Base-by-base conservation (phyloP, 768 basidiomycete genomes). In the Tulasnella sp. region DNA sequence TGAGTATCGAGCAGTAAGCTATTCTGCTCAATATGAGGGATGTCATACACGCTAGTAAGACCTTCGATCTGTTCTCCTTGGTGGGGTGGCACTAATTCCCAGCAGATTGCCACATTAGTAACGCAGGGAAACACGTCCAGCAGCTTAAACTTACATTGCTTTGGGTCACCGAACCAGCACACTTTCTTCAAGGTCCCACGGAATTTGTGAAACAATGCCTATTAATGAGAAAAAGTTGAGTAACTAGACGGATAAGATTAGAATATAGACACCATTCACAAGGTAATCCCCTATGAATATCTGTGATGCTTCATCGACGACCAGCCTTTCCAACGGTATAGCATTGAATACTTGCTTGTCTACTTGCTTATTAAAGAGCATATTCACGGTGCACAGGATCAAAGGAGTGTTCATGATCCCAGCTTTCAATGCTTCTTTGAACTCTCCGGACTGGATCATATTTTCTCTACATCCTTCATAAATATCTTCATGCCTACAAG, bases 21-120 rank as follows among this genome's bases (percentile, higher is more conserved):
- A 22, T 67, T 58, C 8, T 65, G 61, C 3, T 62, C 57, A 3
- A 90, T 68, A 59, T 88, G 81, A 0, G 64, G 42, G n/a, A 83
- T 60, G 54, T 88, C 85, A 74, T 89, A 88, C 8, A 89, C 74
- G 58, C 83, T 86, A 55, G 81, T 70, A 10, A 88, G 68, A 1
- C 72, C 72, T 51, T 71, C 62, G 34, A 81, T 66, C 37, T 81
- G 72, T 56, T 84, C 83, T 57, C 83, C 75, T 7, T 83, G 85
- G 77, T 71, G 75, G 1, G 87, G 86, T 57, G 87, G 83, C 58
- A 89, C 87, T 89, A 49, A 8, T 58, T 27, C 49, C n/a, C 35
- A 46, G 45, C 24, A 1, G 6, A 31, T 29, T 7, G n/a, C n/a
- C n/a, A n/a, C n/a, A n/a, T n/a, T n/a, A n/a, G n/a, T n/a, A n/a